phyloP scores from a whole-genome alignment of 2,329 filamentous ascomycete species.

The Aspergillus candidus region DNA sequence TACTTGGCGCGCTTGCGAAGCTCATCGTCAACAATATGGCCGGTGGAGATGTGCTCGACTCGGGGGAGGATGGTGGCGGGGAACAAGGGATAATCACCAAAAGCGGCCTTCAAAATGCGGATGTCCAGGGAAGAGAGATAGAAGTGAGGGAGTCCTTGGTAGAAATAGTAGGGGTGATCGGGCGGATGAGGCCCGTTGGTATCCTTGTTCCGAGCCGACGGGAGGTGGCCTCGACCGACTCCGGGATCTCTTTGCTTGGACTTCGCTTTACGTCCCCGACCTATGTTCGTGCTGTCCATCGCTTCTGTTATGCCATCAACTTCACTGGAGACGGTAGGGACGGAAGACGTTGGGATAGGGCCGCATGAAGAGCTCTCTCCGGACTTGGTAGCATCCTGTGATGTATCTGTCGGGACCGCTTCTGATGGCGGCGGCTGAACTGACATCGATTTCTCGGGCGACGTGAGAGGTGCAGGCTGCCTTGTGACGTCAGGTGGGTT shows the following conservation, averaged over 20 bases:
- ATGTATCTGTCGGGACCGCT: conserved; percentile 47
- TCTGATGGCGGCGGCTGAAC: conserved; percentile 43
- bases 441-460: conserved; percentile 44
- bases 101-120: conserved; percentile 82
- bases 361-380: conserved; percentile 34
- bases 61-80: conserved; percentile 79
- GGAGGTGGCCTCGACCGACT: conserved; percentile 1
- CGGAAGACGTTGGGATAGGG: conserved; percentile 12
- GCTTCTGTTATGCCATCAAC: conserved; percentile 20
- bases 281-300: conserved; percentile 19
- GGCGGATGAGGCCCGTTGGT: conserved; percentile 40
- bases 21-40: conserved; percentile 79
- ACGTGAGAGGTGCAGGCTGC: conserved; percentile 46
- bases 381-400: conserved; percentile 44
- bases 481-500: conserved; percentile 53
- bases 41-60: conserved; percentile 82
- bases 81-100: conserved; percentile 74
- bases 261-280: conserved; percentile 12
- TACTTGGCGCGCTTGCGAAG: conserved; percentile 81
- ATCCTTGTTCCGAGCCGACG: conserved; percentile 19
- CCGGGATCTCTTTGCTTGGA: conserved; percentile 21
- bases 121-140: conserved; percentile 90
- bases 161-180: conserved; percentile 69
- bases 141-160: conserved; percentile 78
- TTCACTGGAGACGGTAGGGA: conserved; percentile 13